phyloP scores from a whole-genome alignment of 805 yeast genomes.

The Zygotorulaspora danielsina region DNA sequence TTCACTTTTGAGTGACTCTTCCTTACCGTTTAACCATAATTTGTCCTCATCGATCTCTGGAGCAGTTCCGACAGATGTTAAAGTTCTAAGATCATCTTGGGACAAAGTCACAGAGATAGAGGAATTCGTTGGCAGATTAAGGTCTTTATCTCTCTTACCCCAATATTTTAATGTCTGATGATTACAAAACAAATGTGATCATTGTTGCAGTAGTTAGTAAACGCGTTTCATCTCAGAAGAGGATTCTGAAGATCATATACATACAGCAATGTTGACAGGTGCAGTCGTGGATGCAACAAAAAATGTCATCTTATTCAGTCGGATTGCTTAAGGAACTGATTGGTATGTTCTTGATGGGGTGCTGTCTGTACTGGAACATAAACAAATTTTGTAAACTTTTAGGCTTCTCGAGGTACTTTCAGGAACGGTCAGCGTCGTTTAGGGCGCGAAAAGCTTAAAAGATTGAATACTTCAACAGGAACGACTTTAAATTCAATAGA shows the following conservation, averaged over 20 bases:
- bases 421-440: conserved; percentile 1
- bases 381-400: neutral
- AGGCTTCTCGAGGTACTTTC: neutral
- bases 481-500: too few species aligned
- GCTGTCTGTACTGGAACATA: neutral
- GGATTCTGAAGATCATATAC: conserved; percentile 29
- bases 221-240: neutral
- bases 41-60: conserved; percentile 54
- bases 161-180: conserved; percentile 87
- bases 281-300: conserved; percentile 84
- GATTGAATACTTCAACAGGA: neutral
- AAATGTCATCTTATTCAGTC: conserved; percentile 41
- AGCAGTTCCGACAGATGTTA: conserved; percentile 81
- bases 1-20: conserved; percentile 62
- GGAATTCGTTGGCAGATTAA: conserved; percentile 93
- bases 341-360: neutral
- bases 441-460: neutral
- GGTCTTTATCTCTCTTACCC: conserved; percentile 91
- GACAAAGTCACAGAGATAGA: conserved; percentile 92
- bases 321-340: conserved; percentile 1
- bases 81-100: conserved; percentile 84
- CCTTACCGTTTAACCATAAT: conserved; percentile 81
- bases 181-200: neutral
- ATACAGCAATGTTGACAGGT: conserved; percentile 92
- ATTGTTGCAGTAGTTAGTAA: conserved; percentile 1